Percentiles rank a stretch among this genome's conserved stretches.
Conservation (phyloP, 2,329 filamentous ascomycete genomes). For the Orbilia oligospora region DNA sequence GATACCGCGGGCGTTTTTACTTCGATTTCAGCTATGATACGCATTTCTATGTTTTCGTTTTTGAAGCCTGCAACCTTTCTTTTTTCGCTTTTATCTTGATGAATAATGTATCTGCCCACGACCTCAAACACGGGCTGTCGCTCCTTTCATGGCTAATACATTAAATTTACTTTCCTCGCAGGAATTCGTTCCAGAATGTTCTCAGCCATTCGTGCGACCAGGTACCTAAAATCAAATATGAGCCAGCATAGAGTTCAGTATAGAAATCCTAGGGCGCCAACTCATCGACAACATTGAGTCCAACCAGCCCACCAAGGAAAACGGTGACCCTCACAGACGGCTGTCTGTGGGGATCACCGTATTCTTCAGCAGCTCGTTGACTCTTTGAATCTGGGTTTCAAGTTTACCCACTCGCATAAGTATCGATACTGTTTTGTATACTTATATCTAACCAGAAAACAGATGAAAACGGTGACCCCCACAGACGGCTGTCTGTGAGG, state of each 20-base stretch:
- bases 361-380: slow-evolving; percentile 56
- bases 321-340: slow-evolving; percentile 59
- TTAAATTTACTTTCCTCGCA: slow-evolving; percentile 7
- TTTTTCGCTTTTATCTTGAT: background rate
- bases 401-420: background rate
- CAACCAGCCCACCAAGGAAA: slow-evolving; percentile 53
- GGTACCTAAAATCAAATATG: background rate
- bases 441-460: slow-evolving; percentile 49
- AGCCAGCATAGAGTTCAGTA: background rate
- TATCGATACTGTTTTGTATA: slow-evolving; percentile 2
- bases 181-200: background rate
- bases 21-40: background rate
- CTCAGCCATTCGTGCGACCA: background rate
- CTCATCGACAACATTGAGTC: slow-evolving; percentile 2
- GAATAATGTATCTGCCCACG: slow-evolving; percentile 21
- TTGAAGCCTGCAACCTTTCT: background rate
- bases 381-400: background rate
- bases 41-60: background rate
- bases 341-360: slow-evolving; percentile 61
- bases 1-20: slow-evolving; percentile 19
- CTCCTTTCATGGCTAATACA: slow-evolving; percentile 28
- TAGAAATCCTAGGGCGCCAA: background rate
- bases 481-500: slow-evolving; percentile 61
- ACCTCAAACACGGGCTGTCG: slow-evolving; percentile 1
- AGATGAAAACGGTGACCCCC: slow-evolving; percentile 60